phyloP scores from a whole-genome alignment of 768 basidiomycete species.

The Amanita inopinata region DNA sequence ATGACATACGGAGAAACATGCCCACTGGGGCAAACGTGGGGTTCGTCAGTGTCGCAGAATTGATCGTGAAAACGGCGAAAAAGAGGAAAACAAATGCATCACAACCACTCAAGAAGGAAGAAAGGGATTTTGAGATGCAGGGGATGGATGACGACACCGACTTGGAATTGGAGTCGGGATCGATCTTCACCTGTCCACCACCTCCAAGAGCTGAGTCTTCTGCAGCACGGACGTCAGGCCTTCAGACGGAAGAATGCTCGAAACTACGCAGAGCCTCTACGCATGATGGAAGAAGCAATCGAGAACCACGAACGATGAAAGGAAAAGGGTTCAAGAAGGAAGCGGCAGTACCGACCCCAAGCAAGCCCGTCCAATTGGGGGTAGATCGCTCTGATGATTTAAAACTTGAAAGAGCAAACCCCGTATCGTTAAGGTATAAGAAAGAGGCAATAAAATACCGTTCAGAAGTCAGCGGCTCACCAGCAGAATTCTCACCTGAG shows the following conservation, averaged over 20 bases:
- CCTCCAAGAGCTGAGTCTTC: slow-evolving; percentile 46
- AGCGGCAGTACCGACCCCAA: slow-evolving; percentile 20
- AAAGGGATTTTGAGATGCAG: slow-evolving; percentile 38
- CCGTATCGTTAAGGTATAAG: not conserved
- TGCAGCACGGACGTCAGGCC: slow-evolving; percentile 17
- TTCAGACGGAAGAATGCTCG: slow-evolving; percentile 21
- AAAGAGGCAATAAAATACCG: not conserved
- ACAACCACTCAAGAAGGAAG: slow-evolving; percentile 8
- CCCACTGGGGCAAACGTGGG: slow-evolving; percentile 62
- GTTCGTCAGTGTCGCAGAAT: slow-evolving; percentile 60
- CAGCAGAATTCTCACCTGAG: not conserved
- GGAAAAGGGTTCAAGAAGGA: slow-evolving; percentile 7
- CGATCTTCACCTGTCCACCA: slow-evolving; percentile 22
- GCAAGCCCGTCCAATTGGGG: slow-evolving; percentile 34
- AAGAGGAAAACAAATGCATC: slow-evolving; percentile 36
- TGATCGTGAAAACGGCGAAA: slow-evolving; percentile 42
- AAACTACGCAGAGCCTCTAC: slow-evolving; percentile 39
- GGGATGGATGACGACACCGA: slow-evolving; percentile 64
- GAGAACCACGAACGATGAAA: not conserved
- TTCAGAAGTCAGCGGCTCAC: not conserved
- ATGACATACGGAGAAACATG: slow-evolving; percentile 59
- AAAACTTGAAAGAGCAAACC: slow-evolving; percentile 32
- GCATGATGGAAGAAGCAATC: slow-evolving; percentile 12
- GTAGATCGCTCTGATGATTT: slow-evolving; percentile 46
- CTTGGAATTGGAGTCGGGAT: slow-evolving; percentile 51